These are phyloP conservation scores for Trichomonas vaginalis DNA, from an alignment of 208 protist genomes.

Conservation along the genomic window DNA sequence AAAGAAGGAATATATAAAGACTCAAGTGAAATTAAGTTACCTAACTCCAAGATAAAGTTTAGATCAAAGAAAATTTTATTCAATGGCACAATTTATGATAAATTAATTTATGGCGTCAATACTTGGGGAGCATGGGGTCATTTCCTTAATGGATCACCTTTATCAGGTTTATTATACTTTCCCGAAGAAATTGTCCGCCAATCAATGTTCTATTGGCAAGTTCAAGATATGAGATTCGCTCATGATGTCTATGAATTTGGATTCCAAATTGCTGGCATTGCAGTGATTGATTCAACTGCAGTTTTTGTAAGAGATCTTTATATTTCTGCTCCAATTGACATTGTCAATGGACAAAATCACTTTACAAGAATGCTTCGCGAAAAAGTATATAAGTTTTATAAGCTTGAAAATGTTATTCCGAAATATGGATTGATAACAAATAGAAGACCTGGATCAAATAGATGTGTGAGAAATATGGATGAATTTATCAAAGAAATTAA, in stretches of 20 bases:
- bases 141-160: neutral
- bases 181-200: neutral
- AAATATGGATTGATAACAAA: neutral
- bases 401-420: neutral
- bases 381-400: neutral
- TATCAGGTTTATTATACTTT: neutral
- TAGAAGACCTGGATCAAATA: neutral
- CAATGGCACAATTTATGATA: neutral
- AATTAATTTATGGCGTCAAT: neutral
- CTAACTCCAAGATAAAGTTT: neutral
- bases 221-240: neutral
- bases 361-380: neutral
- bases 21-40: neutral
- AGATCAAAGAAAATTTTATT: neutral
- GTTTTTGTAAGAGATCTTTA: neutral
- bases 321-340: neutral
- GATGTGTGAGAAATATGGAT: neutral
- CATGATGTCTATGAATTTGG: no score
- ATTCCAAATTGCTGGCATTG: neutral
- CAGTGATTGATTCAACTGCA: neutral
- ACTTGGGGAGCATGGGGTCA: neutral
- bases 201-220: neutral
- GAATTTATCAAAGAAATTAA: neutral
- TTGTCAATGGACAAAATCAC: neutral
- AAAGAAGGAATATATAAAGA: neutral